A percentile compares a stretch with the other conserved stretches of the same genome.
Evolutionary conservation across 169 alveolate genomes (phyloP).

Genomic region (Eimeria tenella): DNA sequence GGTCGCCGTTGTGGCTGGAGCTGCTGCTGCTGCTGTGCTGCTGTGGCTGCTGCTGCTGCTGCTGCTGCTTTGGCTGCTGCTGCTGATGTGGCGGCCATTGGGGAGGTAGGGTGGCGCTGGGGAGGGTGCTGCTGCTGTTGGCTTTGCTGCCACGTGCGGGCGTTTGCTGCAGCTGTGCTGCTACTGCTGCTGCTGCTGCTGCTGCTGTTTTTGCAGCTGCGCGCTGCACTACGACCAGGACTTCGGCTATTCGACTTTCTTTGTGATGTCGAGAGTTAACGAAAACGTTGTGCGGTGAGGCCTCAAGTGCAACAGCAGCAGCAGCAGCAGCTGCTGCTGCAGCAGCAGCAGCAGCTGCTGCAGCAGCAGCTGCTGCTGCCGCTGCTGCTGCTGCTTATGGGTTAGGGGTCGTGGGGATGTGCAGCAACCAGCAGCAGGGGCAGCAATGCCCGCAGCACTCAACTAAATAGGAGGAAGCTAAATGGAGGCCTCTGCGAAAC

Average conservation of each 20-base stretch:
- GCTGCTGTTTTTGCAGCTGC: neutral
- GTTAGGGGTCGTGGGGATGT: too few species aligned
- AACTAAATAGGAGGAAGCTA: too few species aligned
- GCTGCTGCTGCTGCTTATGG: too few species aligned
- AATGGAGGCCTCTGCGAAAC: too few species aligned
- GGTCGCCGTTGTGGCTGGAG: neutral
- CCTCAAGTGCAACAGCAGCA: too few species aligned
- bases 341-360: too few species aligned
- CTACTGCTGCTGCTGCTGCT: neutral
- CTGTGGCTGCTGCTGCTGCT: neutral
- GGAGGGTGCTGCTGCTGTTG: neutral
- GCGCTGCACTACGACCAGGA: conserved; percentile 46
- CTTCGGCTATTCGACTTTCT: conserved; percentile 57
- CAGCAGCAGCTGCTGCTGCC: too few species aligned
- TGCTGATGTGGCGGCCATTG: neutral
- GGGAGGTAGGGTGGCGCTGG: neutral
- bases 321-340: too few species aligned
- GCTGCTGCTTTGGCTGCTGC: too few species aligned
- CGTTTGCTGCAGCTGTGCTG: neutral
- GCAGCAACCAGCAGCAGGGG: too few species aligned
- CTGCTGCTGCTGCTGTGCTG: neutral
- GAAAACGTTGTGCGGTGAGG: conserved; percentile 75
- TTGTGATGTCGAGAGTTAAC: conserved; percentile 65
- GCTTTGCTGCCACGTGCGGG: neutral
- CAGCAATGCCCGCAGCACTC: too few species aligned